phyloP scores from a whole-genome alignment of 495 filamentous ascomycete genomes.

The Immersiella caudata region DNA sequence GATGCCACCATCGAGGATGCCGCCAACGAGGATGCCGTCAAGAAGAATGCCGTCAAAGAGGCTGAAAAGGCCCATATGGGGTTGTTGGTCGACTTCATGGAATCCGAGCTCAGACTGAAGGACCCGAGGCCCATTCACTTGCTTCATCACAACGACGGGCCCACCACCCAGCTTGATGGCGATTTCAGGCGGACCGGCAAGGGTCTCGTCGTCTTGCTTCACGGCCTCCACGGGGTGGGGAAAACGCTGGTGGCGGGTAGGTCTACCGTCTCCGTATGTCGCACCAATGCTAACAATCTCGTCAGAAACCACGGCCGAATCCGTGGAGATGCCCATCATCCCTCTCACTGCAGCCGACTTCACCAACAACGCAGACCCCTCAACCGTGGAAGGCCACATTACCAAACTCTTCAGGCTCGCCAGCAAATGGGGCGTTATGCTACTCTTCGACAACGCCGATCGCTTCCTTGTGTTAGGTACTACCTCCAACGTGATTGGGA shows the following conservation, averaged over 20 bases:
- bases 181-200: constrained; percentile 68
- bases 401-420: constrained; percentile 73
- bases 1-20: no score
- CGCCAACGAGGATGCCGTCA: no score
- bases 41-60: not conserved
- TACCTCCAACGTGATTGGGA: no score
- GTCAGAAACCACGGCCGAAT: constrained; percentile 16
- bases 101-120: not conserved
- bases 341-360: constrained; percentile 2
- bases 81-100: not conserved
- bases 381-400: not conserved
- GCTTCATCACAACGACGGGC: not conserved
- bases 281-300: no score
- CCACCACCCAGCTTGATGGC: no score
- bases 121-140: not conserved
- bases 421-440: constrained; percentile 77
- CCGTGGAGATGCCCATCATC: constrained; percentile 14
- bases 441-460: constrained; percentile 65
- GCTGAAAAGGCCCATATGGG: not conserved
- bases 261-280: no score
- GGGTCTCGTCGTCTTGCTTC: constrained; percentile 51
- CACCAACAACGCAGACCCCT: not conserved
- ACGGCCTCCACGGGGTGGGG: constrained; percentile 53
- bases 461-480: no score
- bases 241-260: constrained; percentile 53